Percentiles rank a stretch among this genome's conserved stretches.
phyloP scores from a whole-genome alignment of 2,329 filamentous ascomycete species.

The Fusarium nanum region DNA sequence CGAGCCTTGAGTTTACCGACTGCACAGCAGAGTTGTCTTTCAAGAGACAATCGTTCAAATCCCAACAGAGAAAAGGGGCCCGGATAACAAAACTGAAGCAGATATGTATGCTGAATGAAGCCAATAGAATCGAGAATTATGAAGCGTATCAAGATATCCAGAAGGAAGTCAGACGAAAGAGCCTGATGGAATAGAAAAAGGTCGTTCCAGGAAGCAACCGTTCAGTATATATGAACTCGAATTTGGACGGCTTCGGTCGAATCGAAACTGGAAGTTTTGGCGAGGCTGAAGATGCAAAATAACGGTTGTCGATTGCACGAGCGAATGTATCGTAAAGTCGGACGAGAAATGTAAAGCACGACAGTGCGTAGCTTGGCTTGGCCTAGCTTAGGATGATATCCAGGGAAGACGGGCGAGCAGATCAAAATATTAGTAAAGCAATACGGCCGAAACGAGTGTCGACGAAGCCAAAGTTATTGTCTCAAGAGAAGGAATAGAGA shows the following conservation, averaged over 20 bases:
- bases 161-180: slow-evolving; percentile 26
- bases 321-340: slow-evolving; percentile 45
- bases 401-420: slow-evolving; percentile 36
- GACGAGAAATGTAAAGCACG: slow-evolving; percentile 48
- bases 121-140: slow-evolving; percentile 42
- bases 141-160: slow-evolving; percentile 40
- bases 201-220: slow-evolving; percentile 44
- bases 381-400: slow-evolving; percentile 31
- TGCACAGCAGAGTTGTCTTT: slow-evolving; percentile 29
- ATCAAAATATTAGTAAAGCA: slow-evolving; percentile 50
- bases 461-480: slow-evolving; percentile 46
- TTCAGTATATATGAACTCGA: slow-evolving; percentile 46
- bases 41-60: slow-evolving; percentile 15
- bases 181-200: slow-evolving; percentile 31
- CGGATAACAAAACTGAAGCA: slow-evolving; percentile 35
- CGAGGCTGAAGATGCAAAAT: slow-evolving; percentile 38
- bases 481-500: slow-evolving; percentile 47
- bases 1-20: slow-evolving; percentile 25
- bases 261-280: slow-evolving; percentile 36
- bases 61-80: slow-evolving; percentile 16
- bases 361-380: slow-evolving; percentile 26
- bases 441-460: slow-evolving; percentile 51
- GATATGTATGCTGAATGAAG: slow-evolving; percentile 41
- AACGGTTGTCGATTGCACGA: slow-evolving; percentile 37
- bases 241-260: slow-evolving; percentile 42